phyloP scores from a whole-genome alignment of 257 asterid species.

The Przewalskia tangutica region DNA sequence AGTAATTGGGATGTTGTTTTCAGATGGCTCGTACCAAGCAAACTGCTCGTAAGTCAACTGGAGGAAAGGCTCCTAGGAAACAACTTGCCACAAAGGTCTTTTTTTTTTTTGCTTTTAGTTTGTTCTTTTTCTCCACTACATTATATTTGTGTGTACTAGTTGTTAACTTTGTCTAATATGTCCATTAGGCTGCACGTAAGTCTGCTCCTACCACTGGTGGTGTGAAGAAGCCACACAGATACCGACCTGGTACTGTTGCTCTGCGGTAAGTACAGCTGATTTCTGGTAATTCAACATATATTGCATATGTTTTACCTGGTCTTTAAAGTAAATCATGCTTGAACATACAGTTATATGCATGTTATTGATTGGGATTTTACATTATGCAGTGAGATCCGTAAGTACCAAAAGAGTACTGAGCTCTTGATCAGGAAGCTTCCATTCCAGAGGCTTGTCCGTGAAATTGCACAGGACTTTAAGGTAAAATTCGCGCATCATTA shows the following conservation, averaged over 20 bases:
- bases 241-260: conserved; percentile 65
- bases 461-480: conserved; percentile 67
- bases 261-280: conserved; percentile 29
- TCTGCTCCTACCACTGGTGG: conserved; percentile 77
- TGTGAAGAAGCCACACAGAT: conserved; percentile 63
- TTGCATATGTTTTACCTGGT: neutral
- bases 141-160: neutral
- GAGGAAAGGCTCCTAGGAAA: conserved; percentile 67
- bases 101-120: no score
- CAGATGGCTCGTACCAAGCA: conserved; percentile 69
- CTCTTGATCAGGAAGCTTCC: conserved; percentile 66
- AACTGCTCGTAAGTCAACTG: conserved; percentile 62
- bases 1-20: neutral
- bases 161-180: neutral
- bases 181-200: conserved; percentile 55
- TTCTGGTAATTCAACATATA: neutral
- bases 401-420: conserved; percentile 70
- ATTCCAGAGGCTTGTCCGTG: conserved; percentile 71
- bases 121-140: neutral
- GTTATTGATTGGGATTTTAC: neutral
- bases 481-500: neutral
- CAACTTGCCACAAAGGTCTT: conserved; percentile 55
- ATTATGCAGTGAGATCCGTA: conserved; percentile 43
- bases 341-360: no score
- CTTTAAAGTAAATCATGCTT: neutral